Percentiles rank a stretch among this genome's conserved stretches.
Evolutionary conservation across 2,329 filamentous ascomycete genomes (phyloP).

Genomic region (Diaporthe citrichinensis): DNA sequence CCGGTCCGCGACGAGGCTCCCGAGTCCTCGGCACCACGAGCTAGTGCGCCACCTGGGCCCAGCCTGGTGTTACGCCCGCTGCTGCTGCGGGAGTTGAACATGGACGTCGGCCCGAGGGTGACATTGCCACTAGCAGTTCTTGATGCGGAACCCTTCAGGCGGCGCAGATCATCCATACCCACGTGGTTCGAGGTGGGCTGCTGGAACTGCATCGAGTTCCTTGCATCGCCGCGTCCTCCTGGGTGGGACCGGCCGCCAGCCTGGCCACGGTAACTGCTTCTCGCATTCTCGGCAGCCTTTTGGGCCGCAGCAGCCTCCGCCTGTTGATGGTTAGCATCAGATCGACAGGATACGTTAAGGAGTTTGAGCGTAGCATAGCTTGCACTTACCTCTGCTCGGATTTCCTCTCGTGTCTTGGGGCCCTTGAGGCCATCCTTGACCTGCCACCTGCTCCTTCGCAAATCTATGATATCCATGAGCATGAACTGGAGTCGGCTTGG

Average conservation of each 20-base stretch:
- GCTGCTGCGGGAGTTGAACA: conserved; percentile 91
- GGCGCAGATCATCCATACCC: conserved; percentile 90
- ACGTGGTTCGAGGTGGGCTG: conserved; percentile 87
- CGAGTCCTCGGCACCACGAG: conserved; percentile 85
- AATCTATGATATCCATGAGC: conserved; percentile 93
- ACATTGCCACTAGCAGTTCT: conserved; percentile 73
- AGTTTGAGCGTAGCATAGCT: neutral
- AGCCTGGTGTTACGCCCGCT: conserved; percentile 80
- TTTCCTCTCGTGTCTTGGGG: conserved; percentile 95
- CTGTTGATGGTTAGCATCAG: conserved; percentile 52
- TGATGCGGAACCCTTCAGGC: conserved; percentile 77
- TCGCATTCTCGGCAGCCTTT: conserved; percentile 82
- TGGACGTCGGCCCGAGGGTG: conserved; percentile 84
- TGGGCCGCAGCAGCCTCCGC: conserved; percentile 83
- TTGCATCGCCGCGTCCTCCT: conserved; percentile 82
- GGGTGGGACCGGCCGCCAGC: conserved; percentile 77
- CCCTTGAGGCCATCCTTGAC: conserved; percentile 95
- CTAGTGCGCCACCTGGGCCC: conserved; percentile 80
- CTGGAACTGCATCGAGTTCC: conserved; percentile 83
- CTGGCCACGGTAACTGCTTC: conserved; percentile 75
- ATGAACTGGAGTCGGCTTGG: conserved; percentile 94
- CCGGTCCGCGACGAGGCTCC: conserved; percentile 89
- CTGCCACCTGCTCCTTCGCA: conserved; percentile 82
- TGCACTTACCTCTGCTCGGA: conserved; percentile 80
- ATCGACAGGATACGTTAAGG: neutral